These are phyloP conservation scores for Moricandia moricandioides DNA, from an alignment of 345 rosid species.

Conservation along the genomic window DNA sequence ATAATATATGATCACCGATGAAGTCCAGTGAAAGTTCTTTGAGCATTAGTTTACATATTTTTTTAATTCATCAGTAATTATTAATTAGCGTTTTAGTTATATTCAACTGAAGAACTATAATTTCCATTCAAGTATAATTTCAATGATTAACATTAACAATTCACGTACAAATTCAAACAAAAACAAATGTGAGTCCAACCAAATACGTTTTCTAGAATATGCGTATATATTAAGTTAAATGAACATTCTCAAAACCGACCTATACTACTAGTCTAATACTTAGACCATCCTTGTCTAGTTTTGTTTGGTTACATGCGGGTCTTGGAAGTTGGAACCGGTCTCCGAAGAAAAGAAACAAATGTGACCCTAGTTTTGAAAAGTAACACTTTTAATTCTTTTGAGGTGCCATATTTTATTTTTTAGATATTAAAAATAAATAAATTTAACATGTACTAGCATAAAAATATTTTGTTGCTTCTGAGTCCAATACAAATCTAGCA, in stretches of 20 bases:
- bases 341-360: not conserved
- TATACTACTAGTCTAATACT: not conserved
- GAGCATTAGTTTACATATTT: not conserved
- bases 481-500: not conserved
- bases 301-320: not conserved
- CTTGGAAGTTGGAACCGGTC: not conserved
- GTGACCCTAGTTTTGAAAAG: not conserved
- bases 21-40: conserved; percentile 16
- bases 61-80: not conserved
- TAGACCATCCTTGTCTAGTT: not conserved
- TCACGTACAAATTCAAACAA: not conserved
- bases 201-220: not conserved
- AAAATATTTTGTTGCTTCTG: no score
- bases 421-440: not conserved
- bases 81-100: not conserved
- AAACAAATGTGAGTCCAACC: not conserved
- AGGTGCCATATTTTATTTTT: not conserved
- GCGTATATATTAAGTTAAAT: not conserved
- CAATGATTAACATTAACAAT: not conserved
- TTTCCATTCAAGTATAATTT: not conserved
- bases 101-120: not conserved
- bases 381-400: not conserved
- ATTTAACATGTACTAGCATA: not conserved
- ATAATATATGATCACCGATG: conserved; percentile 3
- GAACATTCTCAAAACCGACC: not conserved